Conservation (phyloP, 148 eudicot species). For the Vaccinium darrowii region DNA sequence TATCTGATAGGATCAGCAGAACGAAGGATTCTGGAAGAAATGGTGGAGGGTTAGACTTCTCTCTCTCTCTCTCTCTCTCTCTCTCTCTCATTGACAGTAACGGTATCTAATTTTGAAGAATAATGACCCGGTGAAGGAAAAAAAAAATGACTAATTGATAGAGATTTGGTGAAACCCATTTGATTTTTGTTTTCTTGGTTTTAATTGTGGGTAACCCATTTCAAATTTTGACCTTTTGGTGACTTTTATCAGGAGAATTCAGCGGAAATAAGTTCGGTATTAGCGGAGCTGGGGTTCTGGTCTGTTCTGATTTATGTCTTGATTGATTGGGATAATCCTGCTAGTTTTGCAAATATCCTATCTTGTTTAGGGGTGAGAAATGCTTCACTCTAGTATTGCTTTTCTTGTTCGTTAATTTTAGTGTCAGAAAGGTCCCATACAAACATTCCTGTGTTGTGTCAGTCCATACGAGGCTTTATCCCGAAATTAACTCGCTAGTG, state of each 20-base stretch:
- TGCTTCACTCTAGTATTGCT: not conserved
- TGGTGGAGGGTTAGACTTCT: constrained; percentile 3
- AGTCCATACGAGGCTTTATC: not conserved
- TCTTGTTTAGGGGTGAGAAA: constrained; percentile 43
- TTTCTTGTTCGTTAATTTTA: not conserved
- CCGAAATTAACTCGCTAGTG: not conserved
- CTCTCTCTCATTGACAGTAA: not conserved
- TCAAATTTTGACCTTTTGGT: not conserved
- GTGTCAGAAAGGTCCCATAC: not conserved
- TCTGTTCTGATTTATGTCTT: not conserved
- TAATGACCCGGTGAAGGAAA: not conserved
- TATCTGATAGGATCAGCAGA: not conserved
- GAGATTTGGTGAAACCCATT: not conserved
- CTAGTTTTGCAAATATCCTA: constrained; percentile 40
- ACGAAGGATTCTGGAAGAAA: not conserved
- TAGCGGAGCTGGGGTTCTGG: not conserved
- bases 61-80: constrained; percentile 5
- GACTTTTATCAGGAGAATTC: constrained; percentile 6
- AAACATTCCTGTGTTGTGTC: not conserved
- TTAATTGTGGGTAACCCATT: not conserved
- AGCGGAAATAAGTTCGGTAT: not conserved
- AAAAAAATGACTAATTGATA: not conserved
- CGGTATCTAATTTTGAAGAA: not conserved
- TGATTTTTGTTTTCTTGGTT: not conserved
- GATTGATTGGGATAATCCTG: not conserved